Evolutionary conservation across 2,329 filamentous ascomycete genomes (phyloP), one percentile per base, ranked within the genome.

Genomic region (Diaporthe caulivora): DNA sequence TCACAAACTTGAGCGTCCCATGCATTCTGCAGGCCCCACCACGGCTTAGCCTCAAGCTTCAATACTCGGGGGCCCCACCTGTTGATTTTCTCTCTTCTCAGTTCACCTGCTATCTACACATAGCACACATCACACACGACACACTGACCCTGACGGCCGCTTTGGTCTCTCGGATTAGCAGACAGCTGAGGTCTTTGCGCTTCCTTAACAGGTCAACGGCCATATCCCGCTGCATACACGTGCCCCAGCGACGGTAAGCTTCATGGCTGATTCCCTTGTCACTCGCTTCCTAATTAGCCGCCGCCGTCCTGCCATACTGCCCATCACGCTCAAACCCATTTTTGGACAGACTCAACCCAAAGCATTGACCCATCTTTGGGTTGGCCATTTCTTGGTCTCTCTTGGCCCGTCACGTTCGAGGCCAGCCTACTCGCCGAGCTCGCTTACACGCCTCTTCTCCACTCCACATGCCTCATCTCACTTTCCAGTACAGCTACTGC

Each of bases 71-170:
- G 13, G 58, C 44, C 60, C 60, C 44, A 49, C 62, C 44, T 65
- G 44, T 26, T n/a, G 44, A 37, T 51, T 65, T 51, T 65, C 29
- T 65, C 44, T 51, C 51, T 51, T 65, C 29, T 65, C 44, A 31
- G 11, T 29, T 37, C 31, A 21, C 29, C 44, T 42, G 13, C 37
- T 2, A 40, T 13, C 37, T 2, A 40, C 37, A 40, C n/a, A n/a
- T n/a, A 40, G 5, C 34, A 5, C 5, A 34, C 34, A 34, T 5
- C 34, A 34, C 34, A 9, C 34, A 34, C 34, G 17, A 40, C 26
- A 13, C 26, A 13, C 60, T 9, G 15, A n/a, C 18, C 18, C 60
- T 34, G 42, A 31, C 40, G 21, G 21, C 31, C 15, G 57, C 37
- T 18, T 34, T 26, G 37, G 34, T 40, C n/a, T 60, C n/a, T 37